Base-by-base conservation (phyloP, 2,329 filamentous ascomycete species). In the Rugonectria rugulosa region DNA sequence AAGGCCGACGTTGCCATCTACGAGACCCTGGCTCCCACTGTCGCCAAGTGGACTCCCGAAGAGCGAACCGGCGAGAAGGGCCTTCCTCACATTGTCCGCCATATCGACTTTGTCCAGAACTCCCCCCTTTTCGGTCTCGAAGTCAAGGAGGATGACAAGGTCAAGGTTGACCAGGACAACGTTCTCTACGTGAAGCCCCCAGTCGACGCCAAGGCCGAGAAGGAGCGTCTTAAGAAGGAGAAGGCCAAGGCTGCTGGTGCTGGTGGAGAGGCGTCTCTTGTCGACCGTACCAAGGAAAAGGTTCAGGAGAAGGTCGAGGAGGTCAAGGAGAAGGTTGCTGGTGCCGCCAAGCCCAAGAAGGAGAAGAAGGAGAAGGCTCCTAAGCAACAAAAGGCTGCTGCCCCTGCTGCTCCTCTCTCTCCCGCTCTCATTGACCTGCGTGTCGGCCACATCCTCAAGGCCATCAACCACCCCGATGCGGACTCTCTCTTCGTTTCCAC, bases 401-500 rank as follows among this genome's bases (percentile, higher is more conserved):
- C 91, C 6, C 82, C 85, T 44, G 84, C 92, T 45, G 89, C 92
- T 11, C 89, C 91, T 2, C 86, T 92, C 5, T 91, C 91, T 2
- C 95, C 95, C 3, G 82, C 84, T 56, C 85, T 97, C 58, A 97
- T 99, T 72, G 95, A 99, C 74, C 88, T 99, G 46, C 89, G 95
- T 62, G 94, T 99, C 58, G 95, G 95, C 58, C 95, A 98, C 80
- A 97, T 99, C 68, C 88, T 99, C 70, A 96, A 97, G 78, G 93
- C 93, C 46, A 85, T 95, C 77, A 90, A 92, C 75, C 95, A 99
- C 80, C 95, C 95, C 49, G 96, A 99, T 69, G 95, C 95, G 63
- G 95, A 99, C 79, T 96, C 91, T 11, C 85, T 99, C 47, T 99
- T 88, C 77, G 95, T 99, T 58, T 96, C 91, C 59, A 98, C 93